Percentiles rank a stretch among this genome's conserved stretches.
Conservation (phyloP, 148 eudicot genomes). For the Suaeda aralocaspica region DNA sequence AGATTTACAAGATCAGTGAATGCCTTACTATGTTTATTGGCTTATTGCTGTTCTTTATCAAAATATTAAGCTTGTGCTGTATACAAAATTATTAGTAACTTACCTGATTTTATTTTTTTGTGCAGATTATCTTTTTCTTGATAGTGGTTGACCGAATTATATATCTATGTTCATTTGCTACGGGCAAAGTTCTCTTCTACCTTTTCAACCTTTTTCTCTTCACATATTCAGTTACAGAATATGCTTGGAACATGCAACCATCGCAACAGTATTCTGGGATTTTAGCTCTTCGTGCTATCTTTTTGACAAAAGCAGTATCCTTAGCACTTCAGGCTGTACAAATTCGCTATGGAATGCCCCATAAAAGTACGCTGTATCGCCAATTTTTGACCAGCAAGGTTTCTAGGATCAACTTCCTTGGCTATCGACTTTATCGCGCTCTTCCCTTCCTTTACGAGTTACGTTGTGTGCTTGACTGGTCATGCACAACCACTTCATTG, state of each 20-base stretch:
- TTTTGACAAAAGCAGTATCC: constrained; percentile 83
- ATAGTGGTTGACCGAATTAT: constrained; percentile 94
- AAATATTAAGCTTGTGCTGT: background rate
- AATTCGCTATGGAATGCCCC: constrained; percentile 92
- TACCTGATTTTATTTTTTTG: constrained; percentile 20
- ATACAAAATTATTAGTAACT: background rate
- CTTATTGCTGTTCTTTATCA: background rate
- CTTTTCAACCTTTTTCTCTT: constrained; percentile 80
- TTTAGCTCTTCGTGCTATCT: constrained; percentile 86
- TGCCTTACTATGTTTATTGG: no score
- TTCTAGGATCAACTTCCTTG: constrained; percentile 74
- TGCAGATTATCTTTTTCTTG: constrained; percentile 96
- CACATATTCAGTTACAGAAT: constrained; percentile 78
- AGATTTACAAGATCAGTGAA: background rate
- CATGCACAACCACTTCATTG: constrained; percentile 93
- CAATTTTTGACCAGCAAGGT: constrained; percentile 89
- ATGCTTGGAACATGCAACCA: constrained; percentile 91
- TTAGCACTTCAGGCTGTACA: constrained; percentile 95
- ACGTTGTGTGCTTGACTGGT: constrained; percentile 99
- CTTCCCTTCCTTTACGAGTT: constrained; percentile 94
- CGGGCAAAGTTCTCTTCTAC: constrained; percentile 84
- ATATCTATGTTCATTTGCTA: constrained; percentile 93
- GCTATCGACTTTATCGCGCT: constrained; percentile 91
- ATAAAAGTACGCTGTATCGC: constrained; percentile 91
- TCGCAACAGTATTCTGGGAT: constrained; percentile 63